These are phyloP conservation scores for Rubia peregrina DNA, from an alignment of 305 asterid species.

Conservation along the genomic window DNA sequence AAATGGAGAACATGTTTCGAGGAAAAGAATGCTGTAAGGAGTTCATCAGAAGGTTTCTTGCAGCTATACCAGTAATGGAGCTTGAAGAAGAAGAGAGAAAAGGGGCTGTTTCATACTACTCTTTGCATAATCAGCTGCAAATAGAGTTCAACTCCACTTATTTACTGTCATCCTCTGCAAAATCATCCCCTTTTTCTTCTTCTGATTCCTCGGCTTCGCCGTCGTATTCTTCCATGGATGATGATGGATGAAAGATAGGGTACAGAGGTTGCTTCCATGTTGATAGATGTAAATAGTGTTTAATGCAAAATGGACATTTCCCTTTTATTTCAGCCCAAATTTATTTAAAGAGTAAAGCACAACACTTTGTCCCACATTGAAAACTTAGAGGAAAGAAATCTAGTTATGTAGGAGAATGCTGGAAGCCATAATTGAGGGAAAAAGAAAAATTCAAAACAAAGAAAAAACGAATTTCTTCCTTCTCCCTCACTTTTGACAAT, in stretches of 20 bases:
- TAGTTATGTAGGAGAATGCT: too few species aligned
- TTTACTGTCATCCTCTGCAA: slow-evolving; percentile 28
- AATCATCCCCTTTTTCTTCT: slow-evolving; percentile 51
- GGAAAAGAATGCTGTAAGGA: slow-evolving; percentile 70
- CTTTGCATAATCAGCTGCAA: slow-evolving; percentile 56
- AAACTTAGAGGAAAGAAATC: too few species aligned
- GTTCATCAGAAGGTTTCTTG: slow-evolving; percentile 55
- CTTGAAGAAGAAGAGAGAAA: slow-evolving; percentile 52
- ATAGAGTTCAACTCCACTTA: slow-evolving; percentile 59
- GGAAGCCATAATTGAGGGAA: too few species aligned
- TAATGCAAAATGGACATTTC: too few species aligned
- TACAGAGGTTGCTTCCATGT: background rate
- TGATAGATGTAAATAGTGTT: background rate
- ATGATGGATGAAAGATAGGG: background rate
- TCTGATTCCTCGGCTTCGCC: slow-evolving; percentile 33
- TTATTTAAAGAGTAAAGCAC: too few species aligned
- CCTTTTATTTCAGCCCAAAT: too few species aligned
- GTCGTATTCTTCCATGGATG: background rate
- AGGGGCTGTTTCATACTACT: slow-evolving; percentile 39
- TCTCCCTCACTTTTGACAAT: too few species aligned
- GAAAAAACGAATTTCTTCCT: too few species aligned
- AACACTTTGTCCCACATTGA: too few species aligned
- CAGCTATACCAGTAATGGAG: slow-evolving; percentile 55
- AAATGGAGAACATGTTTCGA: slow-evolving; percentile 33
- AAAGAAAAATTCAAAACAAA: too few species aligned